Evolutionary conservation across 2,329 filamentous ascomycete genomes (phyloP).

Genomic region (Botryotinia globosa): DNA sequence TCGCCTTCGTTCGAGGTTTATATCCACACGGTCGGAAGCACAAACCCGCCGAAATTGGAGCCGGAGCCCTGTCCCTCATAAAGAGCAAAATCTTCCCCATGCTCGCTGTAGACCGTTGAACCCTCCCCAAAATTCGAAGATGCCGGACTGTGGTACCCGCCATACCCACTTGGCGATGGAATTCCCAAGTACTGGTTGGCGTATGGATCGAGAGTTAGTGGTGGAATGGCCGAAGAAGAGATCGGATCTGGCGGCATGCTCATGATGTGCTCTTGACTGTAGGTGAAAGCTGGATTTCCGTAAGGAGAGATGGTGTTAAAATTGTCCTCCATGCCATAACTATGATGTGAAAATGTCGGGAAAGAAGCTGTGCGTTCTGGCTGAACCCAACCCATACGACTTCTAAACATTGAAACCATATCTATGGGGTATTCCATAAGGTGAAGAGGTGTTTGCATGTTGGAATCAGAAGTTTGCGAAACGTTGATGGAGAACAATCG

Average conservation of each 20-base stretch:
- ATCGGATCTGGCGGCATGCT: conserved; percentile 51
- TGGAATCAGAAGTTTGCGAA: conserved; percentile 54
- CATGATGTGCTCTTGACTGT: conserved; percentile 61
- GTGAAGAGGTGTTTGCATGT: conserved; percentile 58
- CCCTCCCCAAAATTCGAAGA: conserved; percentile 61
- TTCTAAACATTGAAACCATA: conserved; percentile 65
- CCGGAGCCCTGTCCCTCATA: conserved; percentile 38
- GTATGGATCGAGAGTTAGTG: conserved; percentile 53
- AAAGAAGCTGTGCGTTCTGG: conserved; percentile 59
- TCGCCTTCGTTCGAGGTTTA: conserved; percentile 36
- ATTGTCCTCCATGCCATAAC: conserved; percentile 49
- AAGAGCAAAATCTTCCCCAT: conserved; percentile 48
- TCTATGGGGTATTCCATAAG: conserved; percentile 73
- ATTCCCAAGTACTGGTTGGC: conserved; percentile 58
- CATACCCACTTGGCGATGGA: conserved; percentile 57
- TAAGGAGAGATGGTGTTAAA: conserved; percentile 53
- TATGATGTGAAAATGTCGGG: conserved; percentile 57
- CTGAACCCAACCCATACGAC: conserved; percentile 64
- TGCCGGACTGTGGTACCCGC: conserved; percentile 56
- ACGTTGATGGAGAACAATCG: conserved; percentile 69
- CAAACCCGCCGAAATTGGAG: conserved; percentile 40
- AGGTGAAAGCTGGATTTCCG: conserved; percentile 58
- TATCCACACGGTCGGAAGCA: conserved; percentile 41
- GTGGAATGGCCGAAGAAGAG: conserved; percentile 50
- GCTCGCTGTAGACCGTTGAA: conserved; percentile 62